phyloP scores from a whole-genome alignment of 2,329 filamentous ascomycete genomes.

The Talaromyces sp. region DNA sequence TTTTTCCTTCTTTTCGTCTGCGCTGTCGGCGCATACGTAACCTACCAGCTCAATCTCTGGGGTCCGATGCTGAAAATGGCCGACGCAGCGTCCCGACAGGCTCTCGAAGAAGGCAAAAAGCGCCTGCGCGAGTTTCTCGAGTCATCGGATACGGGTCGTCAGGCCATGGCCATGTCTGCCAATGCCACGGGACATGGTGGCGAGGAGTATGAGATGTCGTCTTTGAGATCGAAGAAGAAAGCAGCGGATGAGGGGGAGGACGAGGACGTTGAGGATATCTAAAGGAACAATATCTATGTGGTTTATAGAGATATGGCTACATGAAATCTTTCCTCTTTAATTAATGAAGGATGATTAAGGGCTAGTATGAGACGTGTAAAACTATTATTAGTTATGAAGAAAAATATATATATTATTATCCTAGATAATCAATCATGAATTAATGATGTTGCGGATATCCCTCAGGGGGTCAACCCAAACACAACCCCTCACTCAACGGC shows the following conservation, averaged over 20 bases:
- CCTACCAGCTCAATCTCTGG: constrained; percentile 90
- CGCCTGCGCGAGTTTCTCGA: constrained; percentile 85
- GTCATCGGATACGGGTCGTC: constrained; percentile 75
- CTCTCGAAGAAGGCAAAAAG: constrained; percentile 86
- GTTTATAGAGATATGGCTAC: neutral
- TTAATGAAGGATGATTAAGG: neutral
- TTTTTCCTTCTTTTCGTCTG: constrained; percentile 82
- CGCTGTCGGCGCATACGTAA: constrained; percentile 75
- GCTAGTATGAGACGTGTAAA: neutral
- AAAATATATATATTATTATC: neutral
- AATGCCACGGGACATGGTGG: constrained; percentile 30
- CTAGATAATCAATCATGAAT: neutral
- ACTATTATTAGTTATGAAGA: neutral
- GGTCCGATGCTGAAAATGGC: constrained; percentile 94
- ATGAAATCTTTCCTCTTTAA: neutral
- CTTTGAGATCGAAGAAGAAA: constrained; percentile 21
- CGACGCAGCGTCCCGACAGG: constrained; percentile 82
- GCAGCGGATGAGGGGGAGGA: constrained; percentile 23
- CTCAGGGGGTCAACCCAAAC: constrained; percentile 6
- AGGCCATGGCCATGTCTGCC: constrained; percentile 72
- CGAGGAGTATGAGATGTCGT: constrained; percentile 58
- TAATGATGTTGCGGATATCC: too few species aligned
- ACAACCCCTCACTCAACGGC: constrained; percentile 13
- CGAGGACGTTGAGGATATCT: constrained; percentile 31
- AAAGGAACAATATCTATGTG: constrained; percentile 11